A percentile compares a stretch with the other conserved stretches of the same genome.
Conservation (phyloP, 768 basidiomycete species). For the Suillus subaureus region DNA sequence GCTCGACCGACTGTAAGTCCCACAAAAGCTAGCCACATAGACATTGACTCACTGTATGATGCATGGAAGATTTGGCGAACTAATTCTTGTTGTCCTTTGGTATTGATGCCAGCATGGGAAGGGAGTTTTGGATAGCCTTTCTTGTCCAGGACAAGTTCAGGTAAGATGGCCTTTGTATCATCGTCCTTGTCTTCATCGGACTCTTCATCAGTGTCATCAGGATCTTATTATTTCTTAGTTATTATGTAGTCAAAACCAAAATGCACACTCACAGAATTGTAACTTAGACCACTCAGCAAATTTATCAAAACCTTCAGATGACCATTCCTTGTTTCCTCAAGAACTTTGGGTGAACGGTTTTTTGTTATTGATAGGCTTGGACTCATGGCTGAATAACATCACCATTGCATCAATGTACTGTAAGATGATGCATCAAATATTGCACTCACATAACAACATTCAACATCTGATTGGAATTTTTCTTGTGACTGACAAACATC, state of each 20-base stretch:
- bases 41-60: not conserved
- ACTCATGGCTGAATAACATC: too few species aligned
- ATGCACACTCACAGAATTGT: not conserved
- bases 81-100: not conserved
- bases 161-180: not conserved
- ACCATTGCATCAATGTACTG: too few species aligned
- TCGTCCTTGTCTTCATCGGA: not conserved
- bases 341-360: too few species aligned
- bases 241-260: not conserved
- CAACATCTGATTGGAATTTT: not conserved
- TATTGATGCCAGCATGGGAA: not conserved
- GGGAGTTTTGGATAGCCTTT: not conserved
- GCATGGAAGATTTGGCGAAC: not conserved
- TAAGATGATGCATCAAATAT: too few species aligned
- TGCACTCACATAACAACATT: too few species aligned
- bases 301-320: not conserved
- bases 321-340: too few species aligned
- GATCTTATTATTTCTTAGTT: not conserved
- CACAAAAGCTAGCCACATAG: not conserved
- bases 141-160: not conserved
- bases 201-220: too few species aligned
- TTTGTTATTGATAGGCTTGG: too few species aligned
- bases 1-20: not conserved
- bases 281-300: not conserved
- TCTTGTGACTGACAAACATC: conserved; percentile 1